Base-by-base conservation (phyloP, 2,329 filamentous ascomycete species). In the Diaporthe vexans region DNA sequence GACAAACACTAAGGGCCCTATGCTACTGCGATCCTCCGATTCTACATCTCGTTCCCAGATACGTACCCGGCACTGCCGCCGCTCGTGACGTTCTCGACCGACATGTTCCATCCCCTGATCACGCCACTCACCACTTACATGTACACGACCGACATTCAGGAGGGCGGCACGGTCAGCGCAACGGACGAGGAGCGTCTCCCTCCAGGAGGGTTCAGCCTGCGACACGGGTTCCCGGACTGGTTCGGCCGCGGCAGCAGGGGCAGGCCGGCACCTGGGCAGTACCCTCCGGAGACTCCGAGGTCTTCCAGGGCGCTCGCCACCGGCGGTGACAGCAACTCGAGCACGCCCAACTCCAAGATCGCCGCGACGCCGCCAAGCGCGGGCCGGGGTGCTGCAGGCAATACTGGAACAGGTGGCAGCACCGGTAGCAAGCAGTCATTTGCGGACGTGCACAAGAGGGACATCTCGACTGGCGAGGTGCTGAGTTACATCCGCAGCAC, bases 41-140 rank as follows among this genome's bases (percentile, higher is more conserved):
- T 98, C 84, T 93, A 97, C 78, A 93, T 98, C 77, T 93, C 92
- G 33, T 98, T 98, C 79, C 94, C 95, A 48, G 88, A 93, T 75
- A 88, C 89, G 52, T 98, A 97, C 81, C 96, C 96, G 17, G 85
- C 88, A 69, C 85, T 94, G 26, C 94, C 96, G 68, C 97, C 97
- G 13, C 87, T 95, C 24, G 91, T 99, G 77, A 96, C 93, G 72
- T 98, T 99, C 83, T 90, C 91, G 59, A 97, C 94, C 78, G 96
- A 98, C 81, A 93, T 98, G 78, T 99, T 98, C 83, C 96, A 99
- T 82, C 96, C 96, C 24, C 88, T 99, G 56, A 92, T 98, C 78
- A 95, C 95, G 10, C 95, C 97, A 51, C 88, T 97, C 76, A 98
- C 95, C n/a, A 98, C 95, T 4, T 97, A 98, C 84, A 97, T 94